Percentiles rank a stretch among this genome's conserved stretches.
These are phyloP conservation scores for Rhodotorula babjevae DNA, from an alignment of 768 basidiomycete species.

Conservation along the genomic window DNA sequence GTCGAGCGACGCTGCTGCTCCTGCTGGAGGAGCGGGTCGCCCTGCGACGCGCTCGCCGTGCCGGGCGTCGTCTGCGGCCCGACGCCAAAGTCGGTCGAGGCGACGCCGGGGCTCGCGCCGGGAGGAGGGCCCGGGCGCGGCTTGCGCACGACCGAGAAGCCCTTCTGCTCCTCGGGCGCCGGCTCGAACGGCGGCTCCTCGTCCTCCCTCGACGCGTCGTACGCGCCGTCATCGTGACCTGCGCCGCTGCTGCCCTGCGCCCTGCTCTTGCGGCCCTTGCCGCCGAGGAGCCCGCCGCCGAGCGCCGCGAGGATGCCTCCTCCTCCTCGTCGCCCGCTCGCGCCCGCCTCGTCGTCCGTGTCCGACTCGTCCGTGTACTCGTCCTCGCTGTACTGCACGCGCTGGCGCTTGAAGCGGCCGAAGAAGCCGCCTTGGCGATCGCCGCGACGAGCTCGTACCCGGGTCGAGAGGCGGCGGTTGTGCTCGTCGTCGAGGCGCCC, in stretches of 20 bases:
- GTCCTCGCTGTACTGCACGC: slow-evolving; percentile 24
- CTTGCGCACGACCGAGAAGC: slow-evolving; percentile 36
- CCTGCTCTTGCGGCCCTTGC: neutral
- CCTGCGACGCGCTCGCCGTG: neutral
- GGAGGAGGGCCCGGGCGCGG: slow-evolving; percentile 16
- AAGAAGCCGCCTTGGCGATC: slow-evolving; percentile 30
- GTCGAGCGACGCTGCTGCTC: neutral
- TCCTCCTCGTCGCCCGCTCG: neutral
- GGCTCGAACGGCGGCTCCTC: slow-evolving; percentile 1
- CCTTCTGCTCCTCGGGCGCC: slow-evolving; percentile 17
- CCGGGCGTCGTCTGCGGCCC: neutral
- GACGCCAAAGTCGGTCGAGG: neutral
- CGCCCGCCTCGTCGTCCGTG: slow-evolving; percentile 20
- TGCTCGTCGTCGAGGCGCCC: slow-evolving; percentile 30
- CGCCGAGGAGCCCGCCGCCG: neutral
- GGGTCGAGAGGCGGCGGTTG: slow-evolving; percentile 1
- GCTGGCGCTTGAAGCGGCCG: slow-evolving; percentile 31
- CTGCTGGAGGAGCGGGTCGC: slow-evolving; percentile 13
- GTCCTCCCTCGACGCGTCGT: neutral
- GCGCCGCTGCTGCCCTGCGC: neutral
- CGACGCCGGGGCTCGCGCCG: neutral
- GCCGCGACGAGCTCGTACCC: neutral
- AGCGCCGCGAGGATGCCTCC: slow-evolving; percentile 4
- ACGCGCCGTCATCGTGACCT: neutral
- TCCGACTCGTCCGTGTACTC: slow-evolving; percentile 24